Evolutionary conservation across 257 asterid genomes (phyloP).

Genomic region (Solanum microdontum): DNA sequence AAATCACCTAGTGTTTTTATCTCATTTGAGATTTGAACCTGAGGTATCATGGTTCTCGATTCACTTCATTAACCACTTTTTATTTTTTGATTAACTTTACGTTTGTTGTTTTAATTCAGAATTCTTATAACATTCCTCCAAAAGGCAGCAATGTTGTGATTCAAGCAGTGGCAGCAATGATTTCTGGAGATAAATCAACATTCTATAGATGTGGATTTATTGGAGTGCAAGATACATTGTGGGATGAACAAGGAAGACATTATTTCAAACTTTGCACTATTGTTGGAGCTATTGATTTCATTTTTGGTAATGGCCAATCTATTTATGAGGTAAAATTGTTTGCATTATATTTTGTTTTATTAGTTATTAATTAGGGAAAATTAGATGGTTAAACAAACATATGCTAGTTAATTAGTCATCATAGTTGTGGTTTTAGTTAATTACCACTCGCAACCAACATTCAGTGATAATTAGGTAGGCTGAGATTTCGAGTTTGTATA

Average conservation of each 20-base stretch:
- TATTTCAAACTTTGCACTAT: slow-evolving; percentile 6
- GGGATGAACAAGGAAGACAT: slow-evolving; percentile 7
- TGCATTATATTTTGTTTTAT: background rate
- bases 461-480: too few species aligned
- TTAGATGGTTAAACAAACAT: too few species aligned
- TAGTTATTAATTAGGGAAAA: too few species aligned
- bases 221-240: slow-evolving; percentile 4
- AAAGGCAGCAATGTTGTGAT: background rate
- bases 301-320: slow-evolving; percentile 14
- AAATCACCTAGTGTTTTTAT: too few species aligned
- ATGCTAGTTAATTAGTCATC: too few species aligned
- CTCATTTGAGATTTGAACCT: background rate
- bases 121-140: slow-evolving; percentile 6
- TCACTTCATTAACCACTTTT: background rate
- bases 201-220: slow-evolving; percentile 6
- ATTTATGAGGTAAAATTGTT: background rate
- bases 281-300: slow-evolving; percentile 13
- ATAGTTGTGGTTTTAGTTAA: too few species aligned
- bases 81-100: background rate
- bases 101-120: background rate
- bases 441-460: too few species aligned
- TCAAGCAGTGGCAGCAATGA: background rate
- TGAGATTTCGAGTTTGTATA: too few species aligned
- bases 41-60: background rate
- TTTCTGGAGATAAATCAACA: slow-evolving; percentile 4